Conservation (phyloP, 2,329 filamentous ascomycete genomes). For the Cladosporium sp. region DNA sequence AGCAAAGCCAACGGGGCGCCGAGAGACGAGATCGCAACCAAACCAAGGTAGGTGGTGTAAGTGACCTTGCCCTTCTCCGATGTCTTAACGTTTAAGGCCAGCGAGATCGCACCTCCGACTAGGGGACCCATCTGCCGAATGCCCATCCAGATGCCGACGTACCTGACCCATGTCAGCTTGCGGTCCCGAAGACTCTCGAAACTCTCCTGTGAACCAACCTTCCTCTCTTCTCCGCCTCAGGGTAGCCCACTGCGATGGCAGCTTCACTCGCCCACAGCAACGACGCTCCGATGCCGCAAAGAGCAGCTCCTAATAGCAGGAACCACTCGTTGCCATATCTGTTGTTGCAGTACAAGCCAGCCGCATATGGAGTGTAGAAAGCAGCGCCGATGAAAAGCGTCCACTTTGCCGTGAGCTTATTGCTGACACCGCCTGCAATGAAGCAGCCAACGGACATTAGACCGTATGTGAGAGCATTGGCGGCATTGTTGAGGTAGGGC, state of each 20-base stretch:
- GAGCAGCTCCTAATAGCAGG: constrained; percentile 44
- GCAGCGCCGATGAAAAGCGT: constrained; percentile 28
- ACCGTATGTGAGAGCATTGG: constrained; percentile 16
- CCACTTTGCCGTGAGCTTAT: constrained; percentile 28
- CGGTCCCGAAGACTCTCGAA: constrained; percentile 42
- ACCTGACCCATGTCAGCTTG: constrained; percentile 53
- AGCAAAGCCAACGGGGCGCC: constrained; percentile 36
- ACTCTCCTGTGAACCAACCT: neutral
- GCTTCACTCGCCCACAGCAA: constrained; percentile 50
- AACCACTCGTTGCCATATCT: constrained; percentile 49
- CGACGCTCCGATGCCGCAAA: constrained; percentile 46
- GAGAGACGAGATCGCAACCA: constrained; percentile 29
- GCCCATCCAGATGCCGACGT: constrained; percentile 11
- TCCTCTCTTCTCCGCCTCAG: constrained; percentile 20
- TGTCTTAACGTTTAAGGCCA: constrained; percentile 13
- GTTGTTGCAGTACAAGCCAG: constrained; percentile 47
- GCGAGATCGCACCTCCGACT: constrained; percentile 31
- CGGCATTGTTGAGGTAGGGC: constrained; percentile 15
- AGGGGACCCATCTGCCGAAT: constrained; percentile 58
- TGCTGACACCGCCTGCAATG: constrained; percentile 26
- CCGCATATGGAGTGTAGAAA: constrained; percentile 39
- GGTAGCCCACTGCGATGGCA: constrained; percentile 47
- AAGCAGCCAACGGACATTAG: constrained; percentile 16
- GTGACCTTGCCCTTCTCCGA: constrained; percentile 14
- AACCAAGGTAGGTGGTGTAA: constrained; percentile 20